These are phyloP conservation scores for Drechslera avenae DNA, from an alignment of 2,329 filamentous ascomycete species.

Conservation along the genomic window DNA sequence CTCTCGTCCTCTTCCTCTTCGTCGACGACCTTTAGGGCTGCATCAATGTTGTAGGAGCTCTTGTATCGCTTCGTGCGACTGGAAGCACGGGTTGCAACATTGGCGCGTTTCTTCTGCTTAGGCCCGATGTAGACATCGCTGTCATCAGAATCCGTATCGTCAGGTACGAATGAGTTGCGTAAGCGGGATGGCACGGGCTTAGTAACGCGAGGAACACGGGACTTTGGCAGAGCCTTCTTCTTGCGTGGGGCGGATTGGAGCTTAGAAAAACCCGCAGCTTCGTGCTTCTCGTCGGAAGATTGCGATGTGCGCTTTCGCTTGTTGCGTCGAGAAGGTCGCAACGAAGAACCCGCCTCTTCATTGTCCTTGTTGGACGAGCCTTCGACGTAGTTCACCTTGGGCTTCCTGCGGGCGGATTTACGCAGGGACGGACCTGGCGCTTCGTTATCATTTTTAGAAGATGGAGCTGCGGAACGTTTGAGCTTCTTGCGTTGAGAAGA, in stretches of 20 bases:
- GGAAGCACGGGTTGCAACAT: slow-evolving; percentile 2
- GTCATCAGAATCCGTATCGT: slow-evolving; percentile 11
- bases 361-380: no score
- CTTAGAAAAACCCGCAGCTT: neutral
- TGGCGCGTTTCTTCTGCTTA: slow-evolving; percentile 2
- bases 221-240: neutral
- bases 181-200: neutral
- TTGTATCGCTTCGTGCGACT: neutral
- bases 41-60: slow-evolving; percentile 2
- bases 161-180: neutral
- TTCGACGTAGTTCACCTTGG: no score
- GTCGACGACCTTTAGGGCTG: neutral
- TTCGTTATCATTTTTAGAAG: neutral
- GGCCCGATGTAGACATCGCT: slow-evolving; percentile 9
- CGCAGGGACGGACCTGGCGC: no score
- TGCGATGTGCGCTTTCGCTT: neutral
- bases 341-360: neutral
- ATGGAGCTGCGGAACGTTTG: neutral
- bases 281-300: neutral
- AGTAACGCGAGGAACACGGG: neutral
- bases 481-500: neutral
- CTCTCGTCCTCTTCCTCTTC: neutral
- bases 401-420: no score
- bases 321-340: neutral
- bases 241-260: neutral